Conservation (phyloP, 495 filamentous ascomycete genomes). For the Pyronema omphalodes region DNA sequence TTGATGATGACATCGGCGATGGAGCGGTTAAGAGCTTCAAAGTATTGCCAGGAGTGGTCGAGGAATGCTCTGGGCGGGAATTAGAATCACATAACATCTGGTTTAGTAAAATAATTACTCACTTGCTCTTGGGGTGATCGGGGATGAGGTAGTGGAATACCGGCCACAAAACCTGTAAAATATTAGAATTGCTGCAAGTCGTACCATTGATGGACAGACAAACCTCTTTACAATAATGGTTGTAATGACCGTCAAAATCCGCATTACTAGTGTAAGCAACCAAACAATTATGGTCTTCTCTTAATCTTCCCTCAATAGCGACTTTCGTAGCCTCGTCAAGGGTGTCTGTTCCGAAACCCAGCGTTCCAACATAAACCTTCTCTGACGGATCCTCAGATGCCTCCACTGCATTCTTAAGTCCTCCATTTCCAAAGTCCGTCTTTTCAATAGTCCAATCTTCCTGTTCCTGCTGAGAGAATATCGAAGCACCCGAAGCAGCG, state of each 20-base stretch:
- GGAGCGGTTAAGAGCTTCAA: conserved; percentile 71
- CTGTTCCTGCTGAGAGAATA: conserved; percentile 31
- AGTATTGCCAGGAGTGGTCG: conserved; percentile 90
- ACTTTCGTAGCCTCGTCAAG: conserved; percentile 49
- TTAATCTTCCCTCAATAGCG: conserved; percentile 60
- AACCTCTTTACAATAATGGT: conserved; percentile 64
- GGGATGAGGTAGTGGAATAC: conserved; percentile 95
- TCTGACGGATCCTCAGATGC: conserved; percentile 51
- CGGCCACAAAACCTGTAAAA: conserved; percentile 55
- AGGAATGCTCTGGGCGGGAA: conserved; percentile 43
- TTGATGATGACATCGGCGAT: conserved; percentile 77
- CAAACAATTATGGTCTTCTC: conserved; percentile 50
- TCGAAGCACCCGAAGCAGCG: conserved; percentile 40
- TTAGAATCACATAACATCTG: not conserved
- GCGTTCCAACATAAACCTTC: conserved; percentile 70
- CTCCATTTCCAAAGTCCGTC: conserved; percentile 79
- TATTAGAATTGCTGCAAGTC: not conserved
- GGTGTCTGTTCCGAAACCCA: conserved; percentile 80
- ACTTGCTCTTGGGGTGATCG: conserved; percentile 88
- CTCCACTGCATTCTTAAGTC: conserved; percentile 66
- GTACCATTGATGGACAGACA: not conserved
- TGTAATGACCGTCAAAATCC: conserved; percentile 82
- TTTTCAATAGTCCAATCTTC: conserved; percentile 55
- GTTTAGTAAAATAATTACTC: conserved; percentile 4
- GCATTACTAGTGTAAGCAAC: conserved; percentile 69